These are phyloP conservation scores for Zasmidium citrigriseum DNA, from an alignment of 2,329 filamentous ascomycete species.

Conservation along the genomic window DNA sequence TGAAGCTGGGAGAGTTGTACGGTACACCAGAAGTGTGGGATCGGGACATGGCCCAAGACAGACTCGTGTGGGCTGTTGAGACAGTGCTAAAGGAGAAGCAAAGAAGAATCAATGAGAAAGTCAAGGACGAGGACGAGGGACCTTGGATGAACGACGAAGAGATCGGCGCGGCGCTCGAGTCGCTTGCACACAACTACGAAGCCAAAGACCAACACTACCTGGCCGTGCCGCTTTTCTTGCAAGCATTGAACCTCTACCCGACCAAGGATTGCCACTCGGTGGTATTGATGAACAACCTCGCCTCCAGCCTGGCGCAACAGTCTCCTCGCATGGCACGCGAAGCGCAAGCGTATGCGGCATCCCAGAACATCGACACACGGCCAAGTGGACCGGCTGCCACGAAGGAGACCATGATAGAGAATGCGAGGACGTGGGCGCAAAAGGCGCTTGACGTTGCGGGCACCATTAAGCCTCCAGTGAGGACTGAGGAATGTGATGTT, in stretches of 20 bases:
- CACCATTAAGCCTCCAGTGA: slow-evolving; percentile 64
- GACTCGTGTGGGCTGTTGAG: slow-evolving; percentile 79
- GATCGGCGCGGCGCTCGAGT: slow-evolving; percentile 75
- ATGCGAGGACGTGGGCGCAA: slow-evolving; percentile 74
- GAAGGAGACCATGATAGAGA: slow-evolving; percentile 62
- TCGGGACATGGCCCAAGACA: slow-evolving; percentile 71
- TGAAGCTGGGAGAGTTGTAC: slow-evolving; percentile 86
- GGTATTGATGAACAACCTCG: slow-evolving; percentile 83
- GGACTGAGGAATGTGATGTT: slow-evolving; percentile 78
- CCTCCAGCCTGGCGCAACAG: slow-evolving; percentile 72
- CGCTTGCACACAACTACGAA: slow-evolving; percentile 76
- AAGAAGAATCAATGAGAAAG: slow-evolving; percentile 53
- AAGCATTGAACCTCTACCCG: slow-evolving; percentile 72
- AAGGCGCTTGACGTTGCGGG: slow-evolving; percentile 71
- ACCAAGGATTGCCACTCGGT: slow-evolving; percentile 72
- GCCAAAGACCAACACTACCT: slow-evolving; percentile 74
- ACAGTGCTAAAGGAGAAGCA: slow-evolving; percentile 73
- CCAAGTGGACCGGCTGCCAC: slow-evolving; percentile 50
- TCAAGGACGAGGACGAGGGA: slow-evolving; percentile 66
- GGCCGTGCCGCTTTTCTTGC: slow-evolving; percentile 81
- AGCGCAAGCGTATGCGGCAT: slow-evolving; percentile 32
- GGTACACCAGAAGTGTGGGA: slow-evolving; percentile 74
- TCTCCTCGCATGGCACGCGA: slow-evolving; percentile 37
- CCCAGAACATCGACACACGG: slow-evolving; percentile 36
- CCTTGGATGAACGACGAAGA: slow-evolving; percentile 71